phyloP scores from a whole-genome alignment of 2,329 filamentous ascomycete genomes.

The Fusarium lyarnte region DNA sequence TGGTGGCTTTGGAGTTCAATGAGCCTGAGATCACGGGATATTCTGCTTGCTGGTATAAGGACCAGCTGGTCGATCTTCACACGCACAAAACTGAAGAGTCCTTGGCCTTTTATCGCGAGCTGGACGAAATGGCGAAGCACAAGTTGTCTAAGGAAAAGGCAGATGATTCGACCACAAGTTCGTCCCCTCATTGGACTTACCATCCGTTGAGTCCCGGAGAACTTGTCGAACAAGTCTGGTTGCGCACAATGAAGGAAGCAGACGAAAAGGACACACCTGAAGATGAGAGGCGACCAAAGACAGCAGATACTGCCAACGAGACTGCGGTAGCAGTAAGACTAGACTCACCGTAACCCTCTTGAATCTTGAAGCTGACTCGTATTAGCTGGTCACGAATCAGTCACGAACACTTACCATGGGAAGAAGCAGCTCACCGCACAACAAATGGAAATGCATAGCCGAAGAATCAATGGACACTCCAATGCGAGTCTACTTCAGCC shows the following conservation, averaged over 20 bases:
- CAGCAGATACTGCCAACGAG: not conserved
- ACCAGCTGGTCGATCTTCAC: not conserved
- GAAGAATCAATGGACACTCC: not conserved
- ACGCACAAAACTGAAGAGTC: slow-evolving; percentile 2
- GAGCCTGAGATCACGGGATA: slow-evolving; percentile 9
- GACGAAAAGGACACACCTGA: not conserved
- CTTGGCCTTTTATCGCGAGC: slow-evolving; percentile 6
- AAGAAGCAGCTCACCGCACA: not conserved
- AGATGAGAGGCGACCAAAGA: not conserved
- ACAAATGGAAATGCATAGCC: slow-evolving; percentile 18
- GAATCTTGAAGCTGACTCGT: slow-evolving; percentile 1
- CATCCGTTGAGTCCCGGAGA: slow-evolving; percentile 4
- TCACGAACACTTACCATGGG: slow-evolving; percentile 1
- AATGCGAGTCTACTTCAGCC: not conserved
- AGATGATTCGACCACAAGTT: too few species aligned
- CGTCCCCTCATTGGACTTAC: slow-evolving; percentile 2
- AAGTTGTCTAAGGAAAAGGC: not conserved
- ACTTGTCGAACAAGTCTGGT: slow-evolving; percentile 19
- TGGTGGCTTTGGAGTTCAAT: slow-evolving; percentile 18
- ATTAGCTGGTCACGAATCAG: slow-evolving; percentile 17
- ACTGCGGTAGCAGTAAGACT: slow-evolving; percentile 12
- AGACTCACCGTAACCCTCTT: too few species aligned
- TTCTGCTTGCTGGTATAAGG: slow-evolving; percentile 18
- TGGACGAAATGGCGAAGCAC: not conserved
- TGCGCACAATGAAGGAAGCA: not conserved